phyloP scores from a whole-genome alignment of 345 rosid species.

The Bruguiera parviflora region DNA sequence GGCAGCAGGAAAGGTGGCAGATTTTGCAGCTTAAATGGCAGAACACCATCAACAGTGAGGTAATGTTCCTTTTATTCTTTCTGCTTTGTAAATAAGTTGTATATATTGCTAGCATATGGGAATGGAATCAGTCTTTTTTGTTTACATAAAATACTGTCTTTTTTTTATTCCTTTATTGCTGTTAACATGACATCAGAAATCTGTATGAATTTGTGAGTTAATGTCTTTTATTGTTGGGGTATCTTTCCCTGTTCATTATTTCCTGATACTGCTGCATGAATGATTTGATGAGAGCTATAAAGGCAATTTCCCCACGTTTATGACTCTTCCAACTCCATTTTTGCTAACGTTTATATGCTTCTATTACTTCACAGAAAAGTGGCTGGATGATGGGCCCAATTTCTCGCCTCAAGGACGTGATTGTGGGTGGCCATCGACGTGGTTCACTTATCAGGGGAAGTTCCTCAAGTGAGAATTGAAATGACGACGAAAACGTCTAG shows the following conservation, averaged over 20 bases:
- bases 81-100: background rate
- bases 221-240: too few species aligned
- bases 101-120: background rate
- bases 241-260: too few species aligned
- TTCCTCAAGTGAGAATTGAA: constrained; percentile 46
- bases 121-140: background rate
- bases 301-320: too few species aligned
- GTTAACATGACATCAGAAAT: too few species aligned
- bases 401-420: constrained; percentile 70
- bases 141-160: background rate
- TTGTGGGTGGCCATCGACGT: constrained; percentile 67
- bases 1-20: constrained; percentile 96
- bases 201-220: too few species aligned
- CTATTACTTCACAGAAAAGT: constrained; percentile 42
- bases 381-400: constrained; percentile 68
- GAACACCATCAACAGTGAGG: constrained; percentile 62
- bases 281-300: too few species aligned
- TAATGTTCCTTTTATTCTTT: constrained; percentile 13
- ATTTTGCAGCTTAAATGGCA: constrained; percentile 83
- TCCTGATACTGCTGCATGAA: too few species aligned
- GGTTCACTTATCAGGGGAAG: constrained; percentile 56
- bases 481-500: constrained; percentile 29
- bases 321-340: too few species aligned
- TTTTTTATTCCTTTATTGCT: too few species aligned
- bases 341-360: background rate